Base-by-base conservation (phyloP, 202 grass and related monocot species). In the Setaria italica region DNA sequence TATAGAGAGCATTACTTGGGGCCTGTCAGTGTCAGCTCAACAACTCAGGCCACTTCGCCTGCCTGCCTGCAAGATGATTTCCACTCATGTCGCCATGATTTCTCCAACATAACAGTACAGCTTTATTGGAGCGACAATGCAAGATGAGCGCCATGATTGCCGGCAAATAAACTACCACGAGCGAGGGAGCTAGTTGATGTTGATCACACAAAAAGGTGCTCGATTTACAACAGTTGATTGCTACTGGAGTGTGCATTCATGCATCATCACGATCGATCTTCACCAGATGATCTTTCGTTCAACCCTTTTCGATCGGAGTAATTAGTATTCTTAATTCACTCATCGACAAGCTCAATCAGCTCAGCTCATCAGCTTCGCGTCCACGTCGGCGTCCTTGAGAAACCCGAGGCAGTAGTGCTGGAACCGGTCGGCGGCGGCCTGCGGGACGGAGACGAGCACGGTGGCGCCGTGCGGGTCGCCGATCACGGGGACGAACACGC, bases 381-480 rank as follows among this genome's bases (percentile, higher is more conserved):
- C 89, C 37, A 84, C 2, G 57, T 53, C 81, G 4, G 42, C 74
- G 53, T 65, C 84, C 15, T 90, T 81, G 43, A 86, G 70, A 67
- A 89, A 79, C 13, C 83, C 89, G 55, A 88, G 74, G 86, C 93
- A 95, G 45, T 64, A 88, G 4, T 90, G 93, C 56, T 89, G 79
- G 67, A 99, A 99, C 55, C 65, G 59, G 1, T 91, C 88, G 15
- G 84, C 84, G 17, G 76, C 84, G 13, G 82, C 65, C 85, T 94
- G 86, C 9, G 96, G 96, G 6, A 95, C 82, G 5, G 96, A 99
- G n/a, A 99, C 80, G 3, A 95, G 87, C 68, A 95, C 85, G 39
- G 87, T 94, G 87, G 88, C 85, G 29, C 72, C 91, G n/a, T 90
- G 51, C 8, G 81, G 81, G 65, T 99, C 92, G 46, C 90, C 91